Evolutionary conservation across 495 filamentous ascomycete genomes (phyloP).

Genomic region (Lepraria neglecta): DNA sequence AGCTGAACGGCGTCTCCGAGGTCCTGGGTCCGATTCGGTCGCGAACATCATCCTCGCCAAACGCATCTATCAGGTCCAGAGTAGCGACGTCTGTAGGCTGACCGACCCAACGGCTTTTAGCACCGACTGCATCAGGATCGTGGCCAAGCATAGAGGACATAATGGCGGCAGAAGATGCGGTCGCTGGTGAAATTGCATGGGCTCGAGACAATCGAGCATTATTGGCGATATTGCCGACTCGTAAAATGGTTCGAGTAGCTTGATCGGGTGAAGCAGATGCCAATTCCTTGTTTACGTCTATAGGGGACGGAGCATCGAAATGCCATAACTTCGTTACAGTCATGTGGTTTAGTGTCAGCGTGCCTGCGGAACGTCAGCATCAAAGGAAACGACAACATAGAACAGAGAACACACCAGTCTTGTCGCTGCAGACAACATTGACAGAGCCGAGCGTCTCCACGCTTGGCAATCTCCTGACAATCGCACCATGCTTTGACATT

Average conservation of each 20-base stretch:
- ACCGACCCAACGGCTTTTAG: constrained; percentile 86
- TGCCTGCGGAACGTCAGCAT: constrained; percentile 46
- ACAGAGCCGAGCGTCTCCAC: constrained; percentile 97
- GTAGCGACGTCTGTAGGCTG: constrained; percentile 96
- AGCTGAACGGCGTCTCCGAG: constrained; percentile 88
- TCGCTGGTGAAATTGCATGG: constrained; percentile 54
- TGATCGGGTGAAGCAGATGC: constrained; percentile 58
- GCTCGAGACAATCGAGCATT: constrained; percentile 71
- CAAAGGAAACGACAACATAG: neutral
- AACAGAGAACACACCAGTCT: constrained; percentile 56
- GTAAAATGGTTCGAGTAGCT: constrained; percentile 69
- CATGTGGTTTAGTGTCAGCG: constrained; percentile 96
- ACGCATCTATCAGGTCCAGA: constrained; percentile 81
- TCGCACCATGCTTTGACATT: constrained; percentile 90
- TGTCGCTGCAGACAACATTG: constrained; percentile 97
- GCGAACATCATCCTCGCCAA: constrained; percentile 84
- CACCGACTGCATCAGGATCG: constrained; percentile 50
- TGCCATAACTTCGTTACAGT: constrained; percentile 96
- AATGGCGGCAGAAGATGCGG: constrained; percentile 65
- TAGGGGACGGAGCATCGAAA: constrained; percentile 62
- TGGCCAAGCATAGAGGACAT: constrained; percentile 66
- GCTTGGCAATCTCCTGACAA: constrained; percentile 89
- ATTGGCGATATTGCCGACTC: constrained; percentile 93
- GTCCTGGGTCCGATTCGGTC: constrained; percentile 72
- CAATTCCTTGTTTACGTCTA: constrained; percentile 69